Evolutionary conservation across 1,284 basidiomycete genomes (phyloP), one percentile per base, ranked within the genome.

Genomic region (Cryptococcus sp.): DNA sequence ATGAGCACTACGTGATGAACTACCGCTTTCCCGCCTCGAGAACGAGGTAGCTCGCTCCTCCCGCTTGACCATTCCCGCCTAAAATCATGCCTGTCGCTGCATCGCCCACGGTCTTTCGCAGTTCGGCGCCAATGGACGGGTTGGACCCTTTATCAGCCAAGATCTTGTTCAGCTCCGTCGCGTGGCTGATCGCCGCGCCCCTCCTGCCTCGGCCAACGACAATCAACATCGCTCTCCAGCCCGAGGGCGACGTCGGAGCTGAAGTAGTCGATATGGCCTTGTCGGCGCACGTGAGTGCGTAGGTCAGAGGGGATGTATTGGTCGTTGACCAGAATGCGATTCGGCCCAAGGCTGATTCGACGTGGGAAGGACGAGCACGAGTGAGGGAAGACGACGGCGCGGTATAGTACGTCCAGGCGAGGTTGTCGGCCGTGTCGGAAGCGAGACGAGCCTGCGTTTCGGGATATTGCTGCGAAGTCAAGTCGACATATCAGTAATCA

Each of bases 51-150:
- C 86, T 88, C 3, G 84, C 83, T 54, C 82, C 80, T 1, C 70
- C 67, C 16, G 61, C 62, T 47, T 67, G 61, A 13, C 75, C 73
- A 35, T 35, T 35, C 7, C 86, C 84, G 1, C 84, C 81, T 7
- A 87, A 81, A 16, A 91, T 84, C 71, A 90, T 84, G 27, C 86
- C 86, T 19, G 86, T 85, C 13, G 86, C 88, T n/a, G 88, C 85
- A 74, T 92, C 89, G 3, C 91, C 91, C 47, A 92, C 81, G 5
- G 90, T 90, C 82, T 89, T 89, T 73, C 84, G 82, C 60, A 91
- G 85, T 60, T 87, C 85, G 5, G 83, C 84, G 7, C 84, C 83
- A 25, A 85, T 72, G 44, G 67, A 64, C 1, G 73, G 78, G 46
- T 81, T 81, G 66, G 84, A 78, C n/a, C 72, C 82, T n/a, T 80